Evolutionary conservation across 257 asterid species (phyloP).

Genomic region (Gentiana straminea): DNA sequence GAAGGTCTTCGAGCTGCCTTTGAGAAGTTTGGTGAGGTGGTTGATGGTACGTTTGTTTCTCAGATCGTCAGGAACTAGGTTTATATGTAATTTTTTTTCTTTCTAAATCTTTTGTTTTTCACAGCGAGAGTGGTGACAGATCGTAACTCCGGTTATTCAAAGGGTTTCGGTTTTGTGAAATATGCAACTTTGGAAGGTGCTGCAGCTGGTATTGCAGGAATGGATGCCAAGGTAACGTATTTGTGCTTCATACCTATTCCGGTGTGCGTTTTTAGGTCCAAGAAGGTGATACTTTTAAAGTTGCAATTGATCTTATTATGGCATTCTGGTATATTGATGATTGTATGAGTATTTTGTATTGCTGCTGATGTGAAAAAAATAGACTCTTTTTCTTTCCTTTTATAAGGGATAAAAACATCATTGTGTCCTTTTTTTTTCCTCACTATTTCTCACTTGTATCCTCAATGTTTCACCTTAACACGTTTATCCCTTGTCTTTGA

Average conservation of each 20-base stretch:
- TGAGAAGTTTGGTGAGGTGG: constrained; percentile 65
- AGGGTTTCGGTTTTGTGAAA: constrained; percentile 77
- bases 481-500: too few species aligned
- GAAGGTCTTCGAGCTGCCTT: constrained; percentile 73
- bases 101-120: constrained; percentile 10
- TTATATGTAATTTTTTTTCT: background rate
- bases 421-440: too few species aligned
- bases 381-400: too few species aligned
- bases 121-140: constrained; percentile 86
- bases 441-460: too few species aligned
- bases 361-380: too few species aligned
- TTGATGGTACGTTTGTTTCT: constrained; percentile 35
- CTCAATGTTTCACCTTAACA: too few species aligned
- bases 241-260: background rate
- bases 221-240: constrained; percentile 75
- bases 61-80: background rate
- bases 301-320: too few species aligned
- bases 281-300: background rate
- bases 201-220: constrained; percentile 62
- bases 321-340: too few species aligned
- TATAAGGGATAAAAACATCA: too few species aligned
- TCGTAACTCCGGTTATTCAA: constrained; percentile 72
- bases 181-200: constrained; percentile 63
- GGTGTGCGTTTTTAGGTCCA: background rate
- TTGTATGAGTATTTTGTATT: too few species aligned